Evolutionary conservation across 352 stramenopile genomes (phyloP).

Genomic region (Phytophthora hybrid): DNA sequence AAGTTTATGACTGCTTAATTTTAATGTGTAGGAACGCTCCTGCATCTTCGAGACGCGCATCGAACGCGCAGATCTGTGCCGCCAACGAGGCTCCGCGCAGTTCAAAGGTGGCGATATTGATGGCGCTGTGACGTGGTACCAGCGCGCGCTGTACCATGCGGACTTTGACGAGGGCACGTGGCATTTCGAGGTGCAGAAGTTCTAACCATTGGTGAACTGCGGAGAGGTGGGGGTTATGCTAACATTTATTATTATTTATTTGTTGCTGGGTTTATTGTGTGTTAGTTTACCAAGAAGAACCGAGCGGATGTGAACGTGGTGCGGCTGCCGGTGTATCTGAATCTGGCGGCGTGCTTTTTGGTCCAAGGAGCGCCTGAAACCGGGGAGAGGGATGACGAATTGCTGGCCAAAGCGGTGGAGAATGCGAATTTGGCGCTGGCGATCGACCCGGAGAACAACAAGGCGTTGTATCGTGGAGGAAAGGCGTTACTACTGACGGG

Average conservation of each 20-base stretch:
- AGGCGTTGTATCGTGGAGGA: slow-evolving; percentile 85
- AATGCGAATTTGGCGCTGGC: slow-evolving; percentile 72
- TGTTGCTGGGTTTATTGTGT: background rate
- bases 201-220: background rate
- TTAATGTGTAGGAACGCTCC: slow-evolving; percentile 68
- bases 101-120: slow-evolving; percentile 65
- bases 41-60: slow-evolving; percentile 88
- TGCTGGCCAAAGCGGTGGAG: slow-evolving; percentile 62
- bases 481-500: slow-evolving; percentile 65
- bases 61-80: slow-evolving; percentile 68
- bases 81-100: slow-evolving; percentile 63
- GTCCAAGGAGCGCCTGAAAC: slow-evolving; percentile 48
- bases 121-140: slow-evolving; percentile 72
- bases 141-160: slow-evolving; percentile 81
- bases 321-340: slow-evolving; percentile 81
- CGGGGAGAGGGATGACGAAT: slow-evolving; percentile 39
- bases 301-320: slow-evolving; percentile 76
- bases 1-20: slow-evolving; percentile 7
- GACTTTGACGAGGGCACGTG: slow-evolving; percentile 89
- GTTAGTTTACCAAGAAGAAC: slow-evolving; percentile 77
- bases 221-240: background rate
- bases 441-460: slow-evolving; percentile 83
- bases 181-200: slow-evolving; percentile 74
- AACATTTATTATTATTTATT: background rate
- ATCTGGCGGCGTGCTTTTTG: slow-evolving; percentile 82